Conservation (phyloP, 1,284 basidiomycete species). For the Dichomitus squalens region DNA sequence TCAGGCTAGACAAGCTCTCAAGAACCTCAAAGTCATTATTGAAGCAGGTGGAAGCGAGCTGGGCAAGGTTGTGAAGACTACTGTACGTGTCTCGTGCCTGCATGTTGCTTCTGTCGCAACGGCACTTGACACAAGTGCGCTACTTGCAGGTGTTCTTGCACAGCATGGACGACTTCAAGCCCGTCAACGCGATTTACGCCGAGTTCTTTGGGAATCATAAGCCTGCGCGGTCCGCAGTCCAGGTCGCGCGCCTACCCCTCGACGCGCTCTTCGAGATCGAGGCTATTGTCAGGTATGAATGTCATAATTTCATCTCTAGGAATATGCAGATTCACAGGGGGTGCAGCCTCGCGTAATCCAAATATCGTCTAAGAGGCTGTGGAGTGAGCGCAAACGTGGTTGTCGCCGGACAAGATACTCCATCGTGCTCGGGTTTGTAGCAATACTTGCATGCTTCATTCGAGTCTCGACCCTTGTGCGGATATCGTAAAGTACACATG, state of each 20-base stretch:
- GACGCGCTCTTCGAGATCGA: slow-evolving; percentile 92
- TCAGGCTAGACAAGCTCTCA: slow-evolving; percentile 85
- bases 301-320: background rate
- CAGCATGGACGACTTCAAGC: slow-evolving; percentile 87
- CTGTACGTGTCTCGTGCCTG: slow-evolving; percentile 48
- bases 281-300: slow-evolving; percentile 62
- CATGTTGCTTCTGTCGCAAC: background rate
- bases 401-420: no score
- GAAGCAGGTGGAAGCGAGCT: slow-evolving; percentile 80
- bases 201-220: slow-evolving; percentile 88
- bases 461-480: no score
- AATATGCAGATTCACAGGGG: background rate
- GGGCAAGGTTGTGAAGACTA: slow-evolving; percentile 84
- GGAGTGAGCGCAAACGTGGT: no score
- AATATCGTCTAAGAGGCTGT: no score
- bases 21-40: slow-evolving; percentile 86
- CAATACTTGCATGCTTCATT: no score
- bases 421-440: no score
- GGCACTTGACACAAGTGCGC: background rate
- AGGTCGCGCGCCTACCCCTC: slow-evolving; percentile 78
- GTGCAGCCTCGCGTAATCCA: background rate
- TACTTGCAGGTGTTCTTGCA: slow-evolving; percentile 82
- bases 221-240: slow-evolving; percentile 90
- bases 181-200: slow-evolving; percentile 81
- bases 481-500: no score